Conservation (phyloP, 106 monocot genomes). For the Dendrobium chrysotoxum region DNA sequence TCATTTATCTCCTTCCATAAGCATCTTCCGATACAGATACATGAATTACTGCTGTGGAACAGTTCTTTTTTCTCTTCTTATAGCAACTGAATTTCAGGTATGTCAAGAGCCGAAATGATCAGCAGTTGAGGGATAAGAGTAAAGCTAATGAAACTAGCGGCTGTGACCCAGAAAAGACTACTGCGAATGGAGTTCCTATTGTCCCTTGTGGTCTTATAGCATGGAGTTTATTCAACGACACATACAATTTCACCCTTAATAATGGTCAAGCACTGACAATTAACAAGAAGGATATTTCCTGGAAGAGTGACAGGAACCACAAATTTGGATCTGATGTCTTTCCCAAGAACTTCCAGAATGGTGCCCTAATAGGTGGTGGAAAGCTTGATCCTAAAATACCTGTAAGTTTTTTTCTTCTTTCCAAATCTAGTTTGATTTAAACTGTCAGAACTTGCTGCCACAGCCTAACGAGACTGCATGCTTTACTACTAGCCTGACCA, state of each 20-base stretch:
- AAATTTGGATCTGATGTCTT: slow-evolving; percentile 66
- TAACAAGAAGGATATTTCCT: slow-evolving; percentile 63
- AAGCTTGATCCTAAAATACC: slow-evolving; percentile 39
- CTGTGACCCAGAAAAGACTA: slow-evolving; percentile 57
- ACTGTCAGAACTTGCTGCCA: not conserved
- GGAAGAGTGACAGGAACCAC: slow-evolving; percentile 79
- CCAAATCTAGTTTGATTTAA: not conserved
- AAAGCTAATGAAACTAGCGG: slow-evolving; percentile 43
- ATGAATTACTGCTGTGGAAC: not conserved
- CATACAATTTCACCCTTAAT: slow-evolving; percentile 36
- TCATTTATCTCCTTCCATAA: not conserved
- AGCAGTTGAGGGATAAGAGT: slow-evolving; percentile 32
- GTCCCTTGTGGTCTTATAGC: slow-evolving; percentile 83
- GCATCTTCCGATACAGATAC: not conserved
- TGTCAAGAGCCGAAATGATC: slow-evolving; percentile 68
- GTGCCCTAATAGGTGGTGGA: slow-evolving; percentile 45
- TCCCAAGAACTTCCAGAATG: slow-evolving; percentile 65
- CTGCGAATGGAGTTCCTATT: slow-evolving; percentile 31
- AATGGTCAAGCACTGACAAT: slow-evolving; percentile 25
- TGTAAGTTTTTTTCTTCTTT: slow-evolving; percentile 25
- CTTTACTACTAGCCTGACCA: not conserved
- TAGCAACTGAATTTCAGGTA: slow-evolving; percentile 33
- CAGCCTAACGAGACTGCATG: not conserved
- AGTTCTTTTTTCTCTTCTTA: not conserved
- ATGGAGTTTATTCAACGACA: slow-evolving; percentile 87